Percentiles rank a stretch among this genome's conserved stretches.
phyloP scores from a whole-genome alignment of 2,329 filamentous ascomycete species.

The Hypoxylon sp. region DNA sequence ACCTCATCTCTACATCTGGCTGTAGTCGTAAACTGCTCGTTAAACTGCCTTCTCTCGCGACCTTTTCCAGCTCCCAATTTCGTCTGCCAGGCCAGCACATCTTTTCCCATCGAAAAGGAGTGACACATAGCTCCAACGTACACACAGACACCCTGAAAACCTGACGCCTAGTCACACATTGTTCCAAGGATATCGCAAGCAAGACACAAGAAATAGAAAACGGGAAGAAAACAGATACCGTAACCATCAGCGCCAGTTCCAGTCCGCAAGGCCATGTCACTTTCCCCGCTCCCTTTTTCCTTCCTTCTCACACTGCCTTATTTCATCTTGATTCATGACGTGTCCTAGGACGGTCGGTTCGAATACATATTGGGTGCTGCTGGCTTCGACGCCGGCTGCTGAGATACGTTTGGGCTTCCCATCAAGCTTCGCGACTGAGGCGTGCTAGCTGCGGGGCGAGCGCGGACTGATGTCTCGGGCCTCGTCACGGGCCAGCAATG shows the following conservation, averaged over 20 bases:
- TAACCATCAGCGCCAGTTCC: not conserved
- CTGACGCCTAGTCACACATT: too few species aligned
- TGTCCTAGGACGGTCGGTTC: not conserved
- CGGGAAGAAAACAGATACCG: not conserved
- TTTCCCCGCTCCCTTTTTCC: not conserved
- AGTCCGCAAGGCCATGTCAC: not conserved
- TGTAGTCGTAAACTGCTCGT: too few species aligned
- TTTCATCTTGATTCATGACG: not conserved
- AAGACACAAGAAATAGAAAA: not conserved
- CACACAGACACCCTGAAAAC: too few species aligned
- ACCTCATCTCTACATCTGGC: too few species aligned
- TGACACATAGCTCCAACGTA: not conserved
- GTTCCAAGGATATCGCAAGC: not conserved
- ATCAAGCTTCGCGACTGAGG: slow-evolving; percentile 12
- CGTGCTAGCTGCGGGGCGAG: slow-evolving; percentile 2
- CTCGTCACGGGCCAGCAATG: slow-evolving; percentile 1
- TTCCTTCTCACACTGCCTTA: not conserved
- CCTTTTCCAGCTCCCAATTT: not conserved
- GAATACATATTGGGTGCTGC: not conserved
- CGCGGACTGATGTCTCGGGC: slow-evolving; percentile 1
- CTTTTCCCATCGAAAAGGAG: not conserved
- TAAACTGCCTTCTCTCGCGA: not conserved
- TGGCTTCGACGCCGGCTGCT: slow-evolving; percentile 1
- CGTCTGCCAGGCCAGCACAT: not conserved
- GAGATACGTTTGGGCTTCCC: slow-evolving; percentile 8